Base-by-base conservation (phyloP, 352 stramenopile genomes). In the Thalassiosira ordinaria region DNA sequence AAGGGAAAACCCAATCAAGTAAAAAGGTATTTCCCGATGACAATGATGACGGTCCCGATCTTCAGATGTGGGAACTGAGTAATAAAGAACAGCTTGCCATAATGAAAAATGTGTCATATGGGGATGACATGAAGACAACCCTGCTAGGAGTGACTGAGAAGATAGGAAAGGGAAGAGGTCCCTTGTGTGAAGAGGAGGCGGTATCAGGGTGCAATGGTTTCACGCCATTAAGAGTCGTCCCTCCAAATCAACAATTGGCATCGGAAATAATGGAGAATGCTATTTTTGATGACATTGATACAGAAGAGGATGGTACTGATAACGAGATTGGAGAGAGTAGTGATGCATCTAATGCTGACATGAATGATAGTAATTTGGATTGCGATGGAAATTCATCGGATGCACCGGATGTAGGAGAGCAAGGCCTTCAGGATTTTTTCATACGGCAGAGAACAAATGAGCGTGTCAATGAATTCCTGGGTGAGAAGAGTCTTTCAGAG, bases 51-150 rank as follows among this genome's bases (percentile, higher is more conserved):
- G 33, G 33, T 11, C 33, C 33, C 5, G 33, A 41, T 41, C n/a
- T n/a, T n/a, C n/a, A n/a, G n/a, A n/a, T n/a, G n/a, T 31, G 52
- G 35, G n/a, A 62, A 62, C 24, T 62, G 53, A 62, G 22, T 22
- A 62, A 29, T 16, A 7, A 16, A 13, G 53, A 62, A 13, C 3
- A 62, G 31, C 24, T 62, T 6, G 35, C 4, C 3, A 62, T 62
- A 7, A 62, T 37, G 26, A 62, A 62, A 33, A 20, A 37, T 33
- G 53, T 62, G 24, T 62, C 53, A 16, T 62, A 16, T 31, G 31
- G 53, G 14, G 53, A 62, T 33, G 53, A 62, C 53, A 26, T 62
- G 16, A 31, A 9, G 35, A 62, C 31, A 6, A 62, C 53, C 5
- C 26, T 62, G n/a, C 5, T 3, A 8, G 53, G n/a, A 3, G 22